Conservation (phyloP, 257 asterid species). For the Solanum tarapatanum region DNA sequence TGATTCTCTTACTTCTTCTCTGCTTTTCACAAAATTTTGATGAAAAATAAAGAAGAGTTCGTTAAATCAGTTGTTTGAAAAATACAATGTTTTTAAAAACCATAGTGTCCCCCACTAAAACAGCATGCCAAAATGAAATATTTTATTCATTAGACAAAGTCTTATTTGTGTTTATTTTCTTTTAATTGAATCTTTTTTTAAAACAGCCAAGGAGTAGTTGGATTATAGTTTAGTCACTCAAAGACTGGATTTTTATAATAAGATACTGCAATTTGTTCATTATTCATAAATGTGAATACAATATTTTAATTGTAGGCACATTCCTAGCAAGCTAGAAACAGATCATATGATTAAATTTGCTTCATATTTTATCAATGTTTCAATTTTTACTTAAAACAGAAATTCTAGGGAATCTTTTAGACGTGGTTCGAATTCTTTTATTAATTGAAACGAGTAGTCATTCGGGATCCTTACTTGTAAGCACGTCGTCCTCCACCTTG, state of each 20-base stretch:
- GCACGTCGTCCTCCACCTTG: not conserved
- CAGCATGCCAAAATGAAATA: not conserved
- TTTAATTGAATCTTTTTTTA: not conserved
- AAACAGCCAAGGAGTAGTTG: not conserved
- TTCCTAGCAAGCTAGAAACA: not conserved
- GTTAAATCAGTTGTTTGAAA: not conserved
- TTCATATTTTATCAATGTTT: not conserved
- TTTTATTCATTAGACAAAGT: not conserved
- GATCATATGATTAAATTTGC: not conserved
- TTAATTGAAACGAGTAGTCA: not conserved
- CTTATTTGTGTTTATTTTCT: not conserved
- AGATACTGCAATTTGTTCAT: not conserved
- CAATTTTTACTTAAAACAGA: not conserved
- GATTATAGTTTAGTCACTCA: not conserved
- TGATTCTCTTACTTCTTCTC: not conserved
- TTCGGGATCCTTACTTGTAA: not conserved
- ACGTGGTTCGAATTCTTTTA: not conserved
- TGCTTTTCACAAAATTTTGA: not conserved
- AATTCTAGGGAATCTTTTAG: not conserved
- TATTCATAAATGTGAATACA: not conserved
- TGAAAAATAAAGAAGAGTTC: not conserved
- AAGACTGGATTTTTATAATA: not conserved
- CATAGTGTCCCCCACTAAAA: not conserved
- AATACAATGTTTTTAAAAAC: not conserved
- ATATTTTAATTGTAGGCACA: not conserved